A percentile compares a stretch with the other conserved stretches of the same genome.
These are phyloP conservation scores for Dactylellina drechsleri DNA, from an alignment of 2,329 filamentous ascomycete species.

Conservation along the genomic window DNA sequence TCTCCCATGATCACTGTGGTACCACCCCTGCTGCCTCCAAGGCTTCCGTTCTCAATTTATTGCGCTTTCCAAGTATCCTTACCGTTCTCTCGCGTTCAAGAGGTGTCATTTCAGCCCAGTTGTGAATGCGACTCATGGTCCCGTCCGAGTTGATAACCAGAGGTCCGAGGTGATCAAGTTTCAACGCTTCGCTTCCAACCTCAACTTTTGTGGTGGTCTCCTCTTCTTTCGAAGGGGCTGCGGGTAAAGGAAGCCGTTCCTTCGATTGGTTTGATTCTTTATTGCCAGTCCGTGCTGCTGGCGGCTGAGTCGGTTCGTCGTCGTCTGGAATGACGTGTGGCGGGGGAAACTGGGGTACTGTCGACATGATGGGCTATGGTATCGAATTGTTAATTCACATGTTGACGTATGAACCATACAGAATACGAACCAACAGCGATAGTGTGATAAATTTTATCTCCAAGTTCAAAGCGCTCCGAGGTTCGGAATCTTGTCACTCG, in stretches of 20 bases:
- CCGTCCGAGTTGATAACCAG: slow-evolving; percentile 79
- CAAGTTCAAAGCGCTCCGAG: too few species aligned
- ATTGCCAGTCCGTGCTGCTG: not conserved
- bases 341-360: slow-evolving; percentile 35
- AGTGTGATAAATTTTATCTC: too few species aligned
- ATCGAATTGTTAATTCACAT: too few species aligned
- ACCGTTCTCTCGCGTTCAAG: slow-evolving; percentile 75
- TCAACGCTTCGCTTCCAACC: slow-evolving; percentile 57
- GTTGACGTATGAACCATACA: too few species aligned
- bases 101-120: slow-evolving; percentile 77
- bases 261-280: slow-evolving; percentile 16
- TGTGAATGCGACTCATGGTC: slow-evolving; percentile 74
- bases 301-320: slow-evolving; percentile 7
- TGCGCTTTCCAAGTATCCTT: slow-evolving; percentile 74
- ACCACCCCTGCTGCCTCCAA: slow-evolving; percentile 32
- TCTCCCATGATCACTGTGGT: slow-evolving; percentile 5
- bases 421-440: too few species aligned
- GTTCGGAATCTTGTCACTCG: not conserved
- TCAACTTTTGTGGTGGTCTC: slow-evolving; percentile 36
- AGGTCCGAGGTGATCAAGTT: slow-evolving; percentile 75
- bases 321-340: slow-evolving; percentile 28
- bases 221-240: slow-evolving; percentile 27
- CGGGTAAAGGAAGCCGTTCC: slow-evolving; percentile 28
- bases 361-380: slow-evolving; percentile 25
- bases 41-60: slow-evolving; percentile 69